phyloP scores from a whole-genome alignment of 1,284 basidiomycete genomes.

The Cutaneotrichosporon arboriforme region DNA sequence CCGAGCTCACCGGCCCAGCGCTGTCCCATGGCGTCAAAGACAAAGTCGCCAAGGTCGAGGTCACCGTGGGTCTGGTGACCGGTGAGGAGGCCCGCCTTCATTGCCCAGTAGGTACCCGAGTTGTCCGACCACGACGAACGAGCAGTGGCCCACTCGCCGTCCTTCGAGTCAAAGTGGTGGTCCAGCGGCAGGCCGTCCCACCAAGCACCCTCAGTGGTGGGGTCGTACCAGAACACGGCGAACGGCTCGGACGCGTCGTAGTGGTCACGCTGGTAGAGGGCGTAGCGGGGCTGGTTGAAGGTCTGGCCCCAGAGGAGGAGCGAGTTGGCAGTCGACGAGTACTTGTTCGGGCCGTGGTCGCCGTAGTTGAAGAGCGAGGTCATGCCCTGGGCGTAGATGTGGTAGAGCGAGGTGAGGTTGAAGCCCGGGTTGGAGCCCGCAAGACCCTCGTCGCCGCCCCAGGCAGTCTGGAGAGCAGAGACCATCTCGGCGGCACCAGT shows the following conservation, averaged over 20 bases:
- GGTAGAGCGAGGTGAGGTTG: conserved; percentile 73
- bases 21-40: conserved; percentile 86
- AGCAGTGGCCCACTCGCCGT: conserved; percentile 84
- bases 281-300: conserved; percentile 66
- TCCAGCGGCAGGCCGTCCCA: conserved; percentile 84
- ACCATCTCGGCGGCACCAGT: conserved; percentile 90
- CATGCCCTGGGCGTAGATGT: conserved; percentile 82
- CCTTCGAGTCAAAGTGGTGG: conserved; percentile 64
- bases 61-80: conserved; percentile 90
- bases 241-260: conserved; percentile 83
- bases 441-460: conserved; percentile 74
- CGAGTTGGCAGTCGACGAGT: conserved; percentile 51
- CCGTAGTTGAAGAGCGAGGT: conserved; percentile 88
- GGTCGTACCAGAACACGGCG: conserved; percentile 97
- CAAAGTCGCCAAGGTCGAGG: conserved; percentile 88
- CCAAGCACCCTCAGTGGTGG: conserved; percentile 74
- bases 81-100: conserved; percentile 74
- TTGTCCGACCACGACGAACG: conserved; percentile 87
- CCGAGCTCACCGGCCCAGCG: conserved; percentile 96
- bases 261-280: conserved; percentile 89
- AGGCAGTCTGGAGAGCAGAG: conserved; percentile 74
- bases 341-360: conserved; percentile 92
- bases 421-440: conserved; percentile 65
- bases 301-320: conserved; percentile 60
- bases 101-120: conserved; percentile 73